phyloP scores from a whole-genome alignment of 768 basidiomycete genomes.

The Hygrophoropsis aurantiaca region DNA sequence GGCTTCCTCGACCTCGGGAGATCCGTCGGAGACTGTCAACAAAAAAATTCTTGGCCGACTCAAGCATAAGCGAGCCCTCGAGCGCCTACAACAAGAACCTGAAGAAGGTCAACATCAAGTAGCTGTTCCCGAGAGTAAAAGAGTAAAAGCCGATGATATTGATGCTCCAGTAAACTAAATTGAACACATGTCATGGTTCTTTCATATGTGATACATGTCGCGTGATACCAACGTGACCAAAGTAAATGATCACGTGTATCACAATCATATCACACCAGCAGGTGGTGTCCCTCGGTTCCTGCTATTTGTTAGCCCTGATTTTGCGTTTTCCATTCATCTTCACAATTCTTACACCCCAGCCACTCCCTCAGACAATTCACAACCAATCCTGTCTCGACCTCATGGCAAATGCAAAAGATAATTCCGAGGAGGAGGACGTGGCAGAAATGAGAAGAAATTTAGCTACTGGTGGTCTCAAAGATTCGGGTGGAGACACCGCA shows the following conservation, averaged over 20 bases:
- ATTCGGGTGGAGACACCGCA: slow-evolving; percentile 7
- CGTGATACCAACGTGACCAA: too few species aligned
- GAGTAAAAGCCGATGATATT: slow-evolving; percentile 10
- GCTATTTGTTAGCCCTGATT: too few species aligned
- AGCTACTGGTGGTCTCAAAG: slow-evolving; percentile 37
- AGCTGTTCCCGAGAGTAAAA: slow-evolving; percentile 14
- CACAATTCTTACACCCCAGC: too few species aligned
- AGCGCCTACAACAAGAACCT: slow-evolving; percentile 18
- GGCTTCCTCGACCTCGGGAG: slow-evolving; percentile 11
- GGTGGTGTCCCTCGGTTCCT: too few species aligned
- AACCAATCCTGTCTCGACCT: too few species aligned
- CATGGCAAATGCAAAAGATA: slow-evolving; percentile 9
- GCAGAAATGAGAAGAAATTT: slow-evolving; percentile 56
- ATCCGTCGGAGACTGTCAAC: slow-evolving; percentile 29
- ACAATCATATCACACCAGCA: too few species aligned
- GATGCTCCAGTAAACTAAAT: too few species aligned
- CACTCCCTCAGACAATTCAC: too few species aligned
- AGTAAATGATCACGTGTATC: too few species aligned
- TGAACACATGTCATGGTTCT: too few species aligned
- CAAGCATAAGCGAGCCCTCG: slow-evolving; percentile 50
- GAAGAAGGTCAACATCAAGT: slow-evolving; percentile 1
- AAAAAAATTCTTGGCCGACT: slow-evolving; percentile 49
- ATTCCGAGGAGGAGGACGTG: slow-evolving; percentile 39
- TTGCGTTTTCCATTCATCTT: too few species aligned
- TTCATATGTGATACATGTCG: too few species aligned